These are phyloP conservation scores for Suillus brevipes DNA, from an alignment of 768 basidiomycete genomes.

Conservation along the genomic window DNA sequence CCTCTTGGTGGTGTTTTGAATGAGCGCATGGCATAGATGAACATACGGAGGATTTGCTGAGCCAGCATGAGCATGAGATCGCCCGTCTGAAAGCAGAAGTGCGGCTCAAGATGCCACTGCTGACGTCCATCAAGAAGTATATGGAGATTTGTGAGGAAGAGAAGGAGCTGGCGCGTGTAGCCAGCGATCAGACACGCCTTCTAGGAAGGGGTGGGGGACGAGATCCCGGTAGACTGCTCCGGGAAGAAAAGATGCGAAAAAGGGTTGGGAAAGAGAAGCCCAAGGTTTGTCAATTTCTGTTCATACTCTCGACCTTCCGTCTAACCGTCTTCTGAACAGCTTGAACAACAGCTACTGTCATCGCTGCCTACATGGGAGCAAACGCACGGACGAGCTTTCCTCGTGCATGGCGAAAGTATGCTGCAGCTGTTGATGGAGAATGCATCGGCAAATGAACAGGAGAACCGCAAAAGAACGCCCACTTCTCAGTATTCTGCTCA, in stretches of 20 bases:
- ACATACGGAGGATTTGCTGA: slow-evolving; percentile 84
- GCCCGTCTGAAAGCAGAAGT: slow-evolving; percentile 79
- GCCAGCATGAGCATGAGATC: slow-evolving; percentile 85
- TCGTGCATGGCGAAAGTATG: slow-evolving; percentile 83
- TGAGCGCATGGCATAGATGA: slow-evolving; percentile 53
- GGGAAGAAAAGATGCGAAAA: slow-evolving; percentile 98
- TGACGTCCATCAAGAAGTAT: slow-evolving; percentile 82
- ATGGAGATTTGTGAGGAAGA: slow-evolving; percentile 89
- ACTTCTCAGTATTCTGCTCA: slow-evolving; percentile 35
- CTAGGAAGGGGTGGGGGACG: slow-evolving; percentile 72
- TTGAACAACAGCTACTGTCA: slow-evolving; percentile 82
- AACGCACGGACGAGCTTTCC: slow-evolving; percentile 68
- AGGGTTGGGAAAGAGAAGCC: slow-evolving; percentile 92
- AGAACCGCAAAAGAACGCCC: slow-evolving; percentile 64
- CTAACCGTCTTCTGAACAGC: slow-evolving; percentile 41
- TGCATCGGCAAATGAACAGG: slow-evolving; percentile 72
- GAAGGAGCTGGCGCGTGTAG: slow-evolving; percentile 80
- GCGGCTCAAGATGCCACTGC: slow-evolving; percentile 71
- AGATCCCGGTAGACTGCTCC: slow-evolving; percentile 81
- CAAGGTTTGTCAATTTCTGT: slow-evolving; percentile 52
- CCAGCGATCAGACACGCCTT: slow-evolving; percentile 78
- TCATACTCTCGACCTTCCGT: neutral
- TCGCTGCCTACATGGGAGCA: slow-evolving; percentile 88
- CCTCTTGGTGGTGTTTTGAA: neutral
- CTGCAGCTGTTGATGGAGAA: slow-evolving; percentile 75